These are phyloP conservation scores for Lachnellula arida DNA, from an alignment of 2,329 filamentous ascomycete genomes.

Conservation along the genomic window DNA sequence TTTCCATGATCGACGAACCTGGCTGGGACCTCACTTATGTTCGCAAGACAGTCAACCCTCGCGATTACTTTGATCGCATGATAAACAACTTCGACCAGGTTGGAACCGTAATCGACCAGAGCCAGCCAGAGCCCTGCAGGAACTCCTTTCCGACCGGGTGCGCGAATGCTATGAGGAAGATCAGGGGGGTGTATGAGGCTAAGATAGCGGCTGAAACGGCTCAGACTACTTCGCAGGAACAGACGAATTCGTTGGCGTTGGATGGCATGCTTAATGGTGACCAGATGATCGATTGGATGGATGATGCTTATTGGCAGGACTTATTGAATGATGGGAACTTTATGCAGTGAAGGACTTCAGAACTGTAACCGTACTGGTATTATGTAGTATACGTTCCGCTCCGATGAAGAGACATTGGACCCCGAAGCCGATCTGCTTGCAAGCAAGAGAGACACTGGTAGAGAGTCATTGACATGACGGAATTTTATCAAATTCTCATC, in stretches of 20 bases:
- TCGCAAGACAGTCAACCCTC: constrained; percentile 31
- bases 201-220: constrained; percentile 1
- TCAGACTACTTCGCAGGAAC: not conserved
- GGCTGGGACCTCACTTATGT: constrained; percentile 37
- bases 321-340: constrained; percentile 4
- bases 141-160: constrained; percentile 15
- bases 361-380: not conserved
- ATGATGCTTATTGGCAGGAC: constrained; percentile 13
- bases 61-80: constrained; percentile 18
- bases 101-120: constrained; percentile 11
- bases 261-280: constrained; percentile 1
- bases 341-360: not conserved
- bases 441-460: not conserved
- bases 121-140: constrained; percentile 6
- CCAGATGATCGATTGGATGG: constrained; percentile 9
- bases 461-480: not conserved
- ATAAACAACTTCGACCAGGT: constrained; percentile 12
- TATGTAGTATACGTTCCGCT: not conserved
- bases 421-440: no score
- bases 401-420: not conserved
- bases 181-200: constrained; percentile 3
- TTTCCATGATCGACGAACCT: constrained; percentile 35
- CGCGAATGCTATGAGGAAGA: constrained; percentile 2
- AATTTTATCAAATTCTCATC: no score
- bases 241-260: not conserved